A percentile compares a stretch with the other conserved stretches of the same genome.
phyloP scores from a whole-genome alignment of 768 basidiomycete species.

The Lentinula raphanica region DNA sequence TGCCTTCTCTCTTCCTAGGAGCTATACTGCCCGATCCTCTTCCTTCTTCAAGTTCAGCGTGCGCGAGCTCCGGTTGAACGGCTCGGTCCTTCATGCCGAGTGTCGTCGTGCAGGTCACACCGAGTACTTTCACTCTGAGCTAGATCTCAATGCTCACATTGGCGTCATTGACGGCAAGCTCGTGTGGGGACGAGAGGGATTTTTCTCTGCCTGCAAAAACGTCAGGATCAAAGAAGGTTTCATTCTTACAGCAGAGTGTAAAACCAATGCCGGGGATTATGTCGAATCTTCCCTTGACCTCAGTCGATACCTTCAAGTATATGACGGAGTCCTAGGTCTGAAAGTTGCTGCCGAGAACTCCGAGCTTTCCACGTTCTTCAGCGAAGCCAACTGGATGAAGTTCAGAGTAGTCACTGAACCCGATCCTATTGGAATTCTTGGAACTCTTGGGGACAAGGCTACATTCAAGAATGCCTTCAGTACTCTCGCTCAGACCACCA shows the following conservation, averaged over 20 bases:
- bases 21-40: background rate
- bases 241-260: background rate
- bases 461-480: conserved; percentile 1
- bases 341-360: background rate
- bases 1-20: background rate
- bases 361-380: conserved; percentile 1
- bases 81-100: background rate
- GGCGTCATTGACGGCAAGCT: background rate
- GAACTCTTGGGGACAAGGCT: background rate
- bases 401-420: conserved; percentile 5
- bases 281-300: background rate
- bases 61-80: background rate
- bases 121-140: background rate
- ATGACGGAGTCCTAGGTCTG: background rate
- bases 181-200: background rate
- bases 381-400: conserved; percentile 5
- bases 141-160: background rate
- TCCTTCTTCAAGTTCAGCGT: background rate
- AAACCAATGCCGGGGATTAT: background rate
- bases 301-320: background rate
- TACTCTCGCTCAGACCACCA: background rate
- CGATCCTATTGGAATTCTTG: background rate
- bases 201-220: background rate
- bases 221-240: background rate
- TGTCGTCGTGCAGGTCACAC: background rate